Evolutionary conservation across 176 grass and related monocot species (phyloP).

Genomic region (Carex cristatella): DNA sequence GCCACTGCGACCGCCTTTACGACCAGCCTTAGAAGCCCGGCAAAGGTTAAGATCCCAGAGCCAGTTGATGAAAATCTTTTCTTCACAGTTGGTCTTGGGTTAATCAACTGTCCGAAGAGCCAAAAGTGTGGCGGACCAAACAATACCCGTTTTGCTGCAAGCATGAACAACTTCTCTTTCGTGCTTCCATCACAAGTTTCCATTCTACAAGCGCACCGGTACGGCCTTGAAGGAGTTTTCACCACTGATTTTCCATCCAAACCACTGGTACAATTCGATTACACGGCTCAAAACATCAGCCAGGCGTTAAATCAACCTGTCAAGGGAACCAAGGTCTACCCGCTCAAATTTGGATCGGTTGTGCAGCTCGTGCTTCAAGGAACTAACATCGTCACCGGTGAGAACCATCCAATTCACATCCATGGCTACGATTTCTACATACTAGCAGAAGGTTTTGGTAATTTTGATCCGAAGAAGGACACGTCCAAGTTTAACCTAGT

Average conservation of each 20-base stretch:
- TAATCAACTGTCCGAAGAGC: slow-evolving; percentile 36
- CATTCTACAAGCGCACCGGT: slow-evolving; percentile 52
- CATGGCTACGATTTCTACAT: slow-evolving; percentile 77
- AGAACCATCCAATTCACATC: slow-evolving; percentile 79
- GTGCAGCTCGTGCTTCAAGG: slow-evolving; percentile 70
- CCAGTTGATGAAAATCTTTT: slow-evolving; percentile 62
- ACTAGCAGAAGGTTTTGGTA: slow-evolving; percentile 61
- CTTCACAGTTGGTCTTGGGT: slow-evolving; percentile 62
- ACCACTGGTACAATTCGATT: slow-evolving; percentile 62
- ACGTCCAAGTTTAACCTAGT: slow-evolving; percentile 59
- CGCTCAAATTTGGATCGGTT: slow-evolving; percentile 52
- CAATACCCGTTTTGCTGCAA: slow-evolving; percentile 56
- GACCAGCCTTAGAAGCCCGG: slow-evolving; percentile 41
- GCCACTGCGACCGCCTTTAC: slow-evolving; percentile 42
- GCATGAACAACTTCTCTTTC: slow-evolving; percentile 90
- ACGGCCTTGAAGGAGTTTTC: slow-evolving; percentile 39
- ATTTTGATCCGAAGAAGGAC: slow-evolving; percentile 53
- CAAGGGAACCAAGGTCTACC: slow-evolving; percentile 51
- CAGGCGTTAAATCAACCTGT: slow-evolving; percentile 42
- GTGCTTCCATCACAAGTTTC: slow-evolving; percentile 44
- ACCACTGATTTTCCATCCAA: slow-evolving; percentile 62
- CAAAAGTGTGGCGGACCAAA: slow-evolving; percentile 50
- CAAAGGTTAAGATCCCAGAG: slow-evolving; percentile 36
- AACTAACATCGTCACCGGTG: slow-evolving; percentile 56
- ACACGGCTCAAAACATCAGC: slow-evolving; percentile 53